These are phyloP conservation scores for Cutaneotrichosporon sp. DNA, from an alignment of 1,284 basidiomycete genomes.

Conservation along the genomic window DNA sequence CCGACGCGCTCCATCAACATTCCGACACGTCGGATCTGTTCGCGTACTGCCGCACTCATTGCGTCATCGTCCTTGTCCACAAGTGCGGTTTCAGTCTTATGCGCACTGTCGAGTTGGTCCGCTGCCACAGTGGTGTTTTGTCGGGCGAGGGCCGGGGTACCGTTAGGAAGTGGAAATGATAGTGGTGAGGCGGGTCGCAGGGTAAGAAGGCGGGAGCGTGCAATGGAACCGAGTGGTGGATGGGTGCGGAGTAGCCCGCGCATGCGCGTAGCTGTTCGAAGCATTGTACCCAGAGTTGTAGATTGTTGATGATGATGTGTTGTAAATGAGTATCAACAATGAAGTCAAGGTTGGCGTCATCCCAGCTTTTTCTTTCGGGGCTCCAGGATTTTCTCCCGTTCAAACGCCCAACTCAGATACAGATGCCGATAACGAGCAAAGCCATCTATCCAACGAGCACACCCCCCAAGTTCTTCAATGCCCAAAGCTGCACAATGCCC, in stretches of 20 bases:
- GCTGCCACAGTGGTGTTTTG: neutral
- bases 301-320: neutral
- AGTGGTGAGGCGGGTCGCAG: neutral
- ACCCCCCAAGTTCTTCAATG: neutral
- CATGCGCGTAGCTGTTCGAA: neutral
- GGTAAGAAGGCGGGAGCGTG: no score
- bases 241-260: neutral
- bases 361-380: neutral
- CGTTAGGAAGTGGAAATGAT: neutral
- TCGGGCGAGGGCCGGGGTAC: neutral
- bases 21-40: constrained; percentile 25
- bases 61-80: neutral
- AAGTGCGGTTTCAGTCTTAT: neutral
- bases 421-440: neutral
- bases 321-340: neutral
- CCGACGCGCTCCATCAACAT: constrained; percentile 32
- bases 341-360: neutral
- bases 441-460: neutral
- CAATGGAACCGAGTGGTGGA: neutral
- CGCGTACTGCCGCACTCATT: neutral
- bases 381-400: neutral
- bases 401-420: neutral
- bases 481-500: neutral
- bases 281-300: neutral
- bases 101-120: neutral